These are phyloP conservation scores for Pelargonium fulgidum DNA, from an alignment of 441 rosid genomes.

Conservation along the genomic window DNA sequence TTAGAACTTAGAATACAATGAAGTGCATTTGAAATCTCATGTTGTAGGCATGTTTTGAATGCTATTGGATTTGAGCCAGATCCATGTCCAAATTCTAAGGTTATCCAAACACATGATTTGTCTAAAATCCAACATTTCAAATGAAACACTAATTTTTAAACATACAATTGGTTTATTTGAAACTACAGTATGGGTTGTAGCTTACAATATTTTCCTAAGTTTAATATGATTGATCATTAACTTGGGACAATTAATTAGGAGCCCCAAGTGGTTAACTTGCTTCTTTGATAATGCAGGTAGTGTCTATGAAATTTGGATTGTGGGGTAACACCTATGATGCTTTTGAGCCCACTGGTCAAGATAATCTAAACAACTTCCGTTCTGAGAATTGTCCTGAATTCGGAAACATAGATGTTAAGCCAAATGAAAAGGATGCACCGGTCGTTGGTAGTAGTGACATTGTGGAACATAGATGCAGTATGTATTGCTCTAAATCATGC, in stretches of 20 bases:
- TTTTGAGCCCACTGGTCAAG: conserved; percentile 43
- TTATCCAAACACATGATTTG: too few relatives aligned
- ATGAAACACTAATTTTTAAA: too few relatives aligned
- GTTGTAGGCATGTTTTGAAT: too few relatives aligned
- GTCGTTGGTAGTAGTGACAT: conserved; percentile 11
- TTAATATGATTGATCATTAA: neutral
- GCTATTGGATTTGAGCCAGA: too few relatives aligned
- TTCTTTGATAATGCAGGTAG: conserved; percentile 46
- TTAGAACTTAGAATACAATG: too few relatives aligned
- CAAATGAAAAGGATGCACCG: conserved; percentile 31
- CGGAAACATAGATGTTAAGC: conserved; percentile 53
- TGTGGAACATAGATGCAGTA: conserved; percentile 27
- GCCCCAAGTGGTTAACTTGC: neutral
- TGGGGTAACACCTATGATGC: conserved; percentile 84
- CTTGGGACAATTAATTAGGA: neutral
- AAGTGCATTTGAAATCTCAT: too few relatives aligned
- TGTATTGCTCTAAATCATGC: conserved; percentile 19
- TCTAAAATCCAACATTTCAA: too few relatives aligned
- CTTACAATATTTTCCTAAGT: neutral
- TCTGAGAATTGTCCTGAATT: conserved; percentile 31
- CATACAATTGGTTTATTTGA: too few relatives aligned
- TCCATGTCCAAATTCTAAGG: too few relatives aligned
- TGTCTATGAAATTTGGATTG: conserved; percentile 68
- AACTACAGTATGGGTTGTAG: neutral
- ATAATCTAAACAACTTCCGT: conserved; percentile 27